Base-by-base conservation (phyloP, 2,329 filamentous ascomycete species). In the Boeremia exigua region DNA sequence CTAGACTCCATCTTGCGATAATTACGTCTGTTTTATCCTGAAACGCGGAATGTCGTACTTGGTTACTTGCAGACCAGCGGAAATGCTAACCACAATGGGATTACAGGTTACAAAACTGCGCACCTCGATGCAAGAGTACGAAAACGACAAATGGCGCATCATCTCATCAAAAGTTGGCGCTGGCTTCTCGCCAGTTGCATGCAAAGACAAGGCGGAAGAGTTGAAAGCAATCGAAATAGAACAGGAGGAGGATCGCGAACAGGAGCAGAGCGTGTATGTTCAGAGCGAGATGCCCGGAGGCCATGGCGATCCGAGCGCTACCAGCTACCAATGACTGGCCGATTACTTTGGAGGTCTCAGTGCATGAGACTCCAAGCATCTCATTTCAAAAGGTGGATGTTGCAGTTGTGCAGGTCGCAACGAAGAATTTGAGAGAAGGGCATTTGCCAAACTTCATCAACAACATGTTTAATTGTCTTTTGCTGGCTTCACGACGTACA, bases 91-190 rank as follows among this genome's bases (percentile, higher is more conserved):
- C 70, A 57, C 50, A 69, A 66, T 54, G 50, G 68, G 67, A 60
- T n/a, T 59, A 58, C 72, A 94, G 91, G 87, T 93, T 65, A 84
- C 89, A 75, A 91, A 91, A 75, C 85, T 95, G 66, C 88, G 86
- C 59, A 86, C 83, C 51, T 89, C 90, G 5, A 84, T 94, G 63
- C 86, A 90, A 72, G 91, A 94, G 75, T 94, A 94, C 80, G 91
- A 95, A 72, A 90, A 89, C 78, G 92, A 96, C 75, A 92, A 92
- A 73, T 97, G 93, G 93, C 89, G 92, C 65, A 91, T 96, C 70
- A 88, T 96, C 60, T 89, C 93, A 56, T 90, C 90, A 70, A 96
- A 96, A 78, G 89, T 97, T 67, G 93, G 93, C 58, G 90, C 88
- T 46, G 92, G 93, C 42, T 96, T 96, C 72, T 95, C 92, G 33